Evolutionary conservation across 2,329 filamentous ascomycete genomes (phyloP).

Genomic region (Aspergillus terreus): DNA sequence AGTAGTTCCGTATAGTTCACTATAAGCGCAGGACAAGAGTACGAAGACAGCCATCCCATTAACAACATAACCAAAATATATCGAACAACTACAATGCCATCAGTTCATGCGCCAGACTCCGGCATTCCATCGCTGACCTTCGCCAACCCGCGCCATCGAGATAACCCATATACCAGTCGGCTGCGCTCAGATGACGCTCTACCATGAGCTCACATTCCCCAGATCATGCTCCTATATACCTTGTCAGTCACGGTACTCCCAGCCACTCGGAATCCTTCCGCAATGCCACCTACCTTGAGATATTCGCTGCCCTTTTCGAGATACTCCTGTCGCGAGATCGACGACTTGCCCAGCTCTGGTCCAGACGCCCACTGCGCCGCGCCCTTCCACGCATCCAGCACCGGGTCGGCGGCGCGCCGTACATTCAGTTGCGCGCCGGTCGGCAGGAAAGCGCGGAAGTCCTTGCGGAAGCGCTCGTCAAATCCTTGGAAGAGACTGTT

Average conservation of each 20-base stretch:
- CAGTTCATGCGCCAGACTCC: neutral
- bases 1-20: neutral
- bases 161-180: neutral
- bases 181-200: neutral
- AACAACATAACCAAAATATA: neutral
- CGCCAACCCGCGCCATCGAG: neutral
- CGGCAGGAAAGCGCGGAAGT: constrained; percentile 70
- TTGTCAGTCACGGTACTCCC: constrained; percentile 7
- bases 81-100: neutral
- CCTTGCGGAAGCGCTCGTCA: constrained; percentile 72
- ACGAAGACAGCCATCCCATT: neutral
- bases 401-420: constrained; percentile 68
- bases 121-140: neutral
- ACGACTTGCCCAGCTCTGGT: constrained; percentile 58
- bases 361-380: constrained; percentile 75
- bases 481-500: constrained; percentile 84
- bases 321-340: constrained; percentile 78
- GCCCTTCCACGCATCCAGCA: constrained; percentile 90
- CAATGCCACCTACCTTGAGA: constrained; percentile 61
- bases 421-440: constrained; percentile 64
- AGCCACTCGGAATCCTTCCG: neutral
- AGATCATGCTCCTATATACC: constrained; percentile 34
- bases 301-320: constrained; percentile 90
- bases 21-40: too few species aligned
- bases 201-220: constrained; percentile 33